Evolutionary conservation across 2,329 filamentous ascomycete species (phyloP).

Genomic region (Aspergillus eucalypticola): DNA sequence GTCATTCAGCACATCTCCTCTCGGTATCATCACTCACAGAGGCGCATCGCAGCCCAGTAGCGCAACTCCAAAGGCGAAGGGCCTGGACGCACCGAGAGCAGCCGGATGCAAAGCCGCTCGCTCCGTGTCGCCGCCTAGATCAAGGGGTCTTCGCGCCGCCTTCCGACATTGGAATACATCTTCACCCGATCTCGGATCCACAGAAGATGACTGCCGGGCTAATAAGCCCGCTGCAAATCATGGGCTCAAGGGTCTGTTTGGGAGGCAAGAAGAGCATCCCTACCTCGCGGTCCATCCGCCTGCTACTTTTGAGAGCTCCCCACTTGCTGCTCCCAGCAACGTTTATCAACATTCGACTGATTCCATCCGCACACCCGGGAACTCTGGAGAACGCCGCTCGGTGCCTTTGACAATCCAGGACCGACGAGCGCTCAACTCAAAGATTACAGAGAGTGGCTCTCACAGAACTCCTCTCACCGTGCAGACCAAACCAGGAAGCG

Average conservation of each 20-base stretch:
- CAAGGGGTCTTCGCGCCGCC: constrained; percentile 39
- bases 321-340: background rate
- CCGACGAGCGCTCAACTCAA: constrained; percentile 39
- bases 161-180: constrained; percentile 37
- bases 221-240: background rate
- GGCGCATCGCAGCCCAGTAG: constrained; percentile 40
- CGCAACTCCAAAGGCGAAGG: constrained; percentile 19
- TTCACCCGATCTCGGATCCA: constrained; percentile 20
- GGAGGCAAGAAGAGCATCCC: constrained; percentile 7
- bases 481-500: constrained; percentile 22
- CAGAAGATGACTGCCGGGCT: constrained; percentile 5
- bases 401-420: constrained; percentile 36
- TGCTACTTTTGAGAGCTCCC: constrained; percentile 7
- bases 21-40: constrained; percentile 28
- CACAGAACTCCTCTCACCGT: constrained; percentile 31
- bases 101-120: constrained; percentile 32
- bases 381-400: constrained; percentile 10
- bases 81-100: constrained; percentile 20
- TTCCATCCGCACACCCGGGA: constrained; percentile 18
- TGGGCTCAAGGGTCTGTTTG: background rate
- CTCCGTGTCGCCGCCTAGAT: constrained; percentile 41
- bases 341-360: background rate
- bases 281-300: constrained; percentile 11
- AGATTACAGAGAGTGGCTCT: constrained; percentile 26
- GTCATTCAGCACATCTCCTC: constrained; percentile 31